Percentiles rank a stretch among this genome's conserved stretches.
Conservation (phyloP, 345 rosid species). For the Citrus reticulata region DNA sequence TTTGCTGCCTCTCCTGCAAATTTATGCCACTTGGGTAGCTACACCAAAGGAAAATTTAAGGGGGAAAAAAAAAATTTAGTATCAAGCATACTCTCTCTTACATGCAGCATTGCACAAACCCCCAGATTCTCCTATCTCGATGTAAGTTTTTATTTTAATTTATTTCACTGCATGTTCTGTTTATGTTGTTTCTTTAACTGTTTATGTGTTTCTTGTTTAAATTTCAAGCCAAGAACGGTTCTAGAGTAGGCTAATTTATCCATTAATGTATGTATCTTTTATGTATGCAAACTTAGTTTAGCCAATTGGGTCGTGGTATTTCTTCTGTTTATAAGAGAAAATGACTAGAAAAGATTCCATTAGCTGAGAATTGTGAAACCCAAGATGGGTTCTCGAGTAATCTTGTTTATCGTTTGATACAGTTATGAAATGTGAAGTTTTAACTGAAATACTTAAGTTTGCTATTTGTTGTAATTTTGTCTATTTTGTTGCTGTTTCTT, state of each 20-base stretch:
- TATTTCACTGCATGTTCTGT: background rate
- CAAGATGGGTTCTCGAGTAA: background rate
- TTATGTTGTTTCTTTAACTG: background rate
- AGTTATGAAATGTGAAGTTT: background rate
- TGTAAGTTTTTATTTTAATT: background rate
- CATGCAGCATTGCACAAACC: background rate
- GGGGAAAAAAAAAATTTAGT: background rate
- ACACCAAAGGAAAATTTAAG: background rate
- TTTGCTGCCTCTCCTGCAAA: background rate
- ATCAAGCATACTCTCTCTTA: background rate
- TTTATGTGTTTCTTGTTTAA: background rate
- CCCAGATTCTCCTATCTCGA: background rate
- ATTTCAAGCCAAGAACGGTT: background rate
- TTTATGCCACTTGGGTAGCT: background rate
- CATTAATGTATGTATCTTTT: background rate
- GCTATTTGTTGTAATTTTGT: background rate
- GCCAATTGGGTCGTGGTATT: background rate
- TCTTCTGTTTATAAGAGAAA: background rate
- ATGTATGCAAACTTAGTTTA: background rate
- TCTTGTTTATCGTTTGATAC: background rate
- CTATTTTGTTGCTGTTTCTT: background rate
- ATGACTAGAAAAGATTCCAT: background rate
- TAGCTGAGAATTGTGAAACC: background rate
- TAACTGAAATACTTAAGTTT: background rate
- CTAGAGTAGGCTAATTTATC: background rate